Conservation (phyloP, 805 yeast genomes). For the Starmerella bacillaris region DNA sequence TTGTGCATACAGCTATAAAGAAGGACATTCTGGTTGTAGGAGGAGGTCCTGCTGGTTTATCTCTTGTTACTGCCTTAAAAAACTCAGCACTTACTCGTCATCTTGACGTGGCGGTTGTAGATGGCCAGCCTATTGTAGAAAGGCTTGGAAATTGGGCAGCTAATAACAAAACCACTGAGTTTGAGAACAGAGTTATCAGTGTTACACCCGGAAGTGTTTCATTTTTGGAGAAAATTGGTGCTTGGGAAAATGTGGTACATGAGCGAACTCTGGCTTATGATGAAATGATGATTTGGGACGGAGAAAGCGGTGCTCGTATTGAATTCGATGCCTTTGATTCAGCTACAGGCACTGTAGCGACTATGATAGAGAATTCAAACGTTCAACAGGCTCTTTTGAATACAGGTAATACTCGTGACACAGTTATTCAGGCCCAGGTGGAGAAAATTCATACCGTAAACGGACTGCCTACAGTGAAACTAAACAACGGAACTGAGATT, state of each 20-base stretch:
- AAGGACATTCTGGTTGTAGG: conserved; percentile 74
- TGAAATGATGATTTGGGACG: conserved; percentile 72
- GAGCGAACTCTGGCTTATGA: conserved; percentile 70
- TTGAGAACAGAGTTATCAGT: conserved; percentile 68
- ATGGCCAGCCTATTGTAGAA: conserved; percentile 40
- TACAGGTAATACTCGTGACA: conserved; percentile 1
- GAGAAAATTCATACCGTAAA: conserved; percentile 11
- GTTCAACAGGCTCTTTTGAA: conserved; percentile 48
- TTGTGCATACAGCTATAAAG: neutral
- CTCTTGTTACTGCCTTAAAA: conserved; percentile 62
- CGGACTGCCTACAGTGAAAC: conserved; percentile 55
- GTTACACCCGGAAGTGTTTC: conserved; percentile 65
- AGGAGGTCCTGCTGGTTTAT: conserved; percentile 93
- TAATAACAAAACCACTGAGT: conserved; percentile 27
- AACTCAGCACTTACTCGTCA: conserved; percentile 42
- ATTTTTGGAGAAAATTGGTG: conserved; percentile 51
- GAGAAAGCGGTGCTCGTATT: conserved; percentile 48
- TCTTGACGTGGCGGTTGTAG: conserved; percentile 51
- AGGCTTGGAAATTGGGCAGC: conserved; percentile 33
- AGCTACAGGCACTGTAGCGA: conserved; percentile 32
- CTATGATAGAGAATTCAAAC: conserved; percentile 78
- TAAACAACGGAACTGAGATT: conserved; percentile 45
- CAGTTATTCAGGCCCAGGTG: conserved; percentile 29
- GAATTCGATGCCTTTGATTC: conserved; percentile 45
- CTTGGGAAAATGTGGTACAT: conserved; percentile 48